phyloP scores from a whole-genome alignment of 2,329 filamentous ascomycete species.

The Metarhizium robertsii region DNA sequence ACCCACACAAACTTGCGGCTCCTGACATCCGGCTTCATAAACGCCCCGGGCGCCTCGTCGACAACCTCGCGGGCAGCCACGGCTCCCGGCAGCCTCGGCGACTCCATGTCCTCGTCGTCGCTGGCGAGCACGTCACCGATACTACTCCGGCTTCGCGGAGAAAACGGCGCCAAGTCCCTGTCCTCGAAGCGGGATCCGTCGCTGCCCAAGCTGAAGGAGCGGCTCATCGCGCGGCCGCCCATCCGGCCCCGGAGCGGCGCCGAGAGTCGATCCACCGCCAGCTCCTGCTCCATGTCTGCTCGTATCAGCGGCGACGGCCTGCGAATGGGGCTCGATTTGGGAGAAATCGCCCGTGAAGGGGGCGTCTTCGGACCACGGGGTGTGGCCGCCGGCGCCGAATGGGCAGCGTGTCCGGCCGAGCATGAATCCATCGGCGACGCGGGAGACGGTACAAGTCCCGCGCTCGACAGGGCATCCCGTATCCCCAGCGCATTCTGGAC shows the following conservation, averaged over 20 bases:
- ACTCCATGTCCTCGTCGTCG: slow-evolving; percentile 14
- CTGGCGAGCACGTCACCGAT: slow-evolving; percentile 8
- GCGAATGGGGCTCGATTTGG: slow-evolving; percentile 20
- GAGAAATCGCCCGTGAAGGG: slow-evolving; percentile 16
- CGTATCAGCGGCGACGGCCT: slow-evolving; percentile 24
- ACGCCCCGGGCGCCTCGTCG: slow-evolving; percentile 19
- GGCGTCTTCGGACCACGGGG: slow-evolving; percentile 11
- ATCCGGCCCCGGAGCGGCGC: slow-evolving; percentile 21
- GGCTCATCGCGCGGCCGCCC: slow-evolving; percentile 21
- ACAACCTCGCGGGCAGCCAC: slow-evolving; percentile 21
- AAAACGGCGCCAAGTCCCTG: slow-evolving; percentile 26
- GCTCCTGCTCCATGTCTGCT: slow-evolving; percentile 27
- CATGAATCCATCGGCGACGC: slow-evolving; percentile 19
- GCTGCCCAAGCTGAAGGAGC: slow-evolving; percentile 25
- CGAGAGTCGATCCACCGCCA: slow-evolving; percentile 27
- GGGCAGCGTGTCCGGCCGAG: neutral
- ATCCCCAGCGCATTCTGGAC: slow-evolving; percentile 25
- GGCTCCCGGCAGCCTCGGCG: slow-evolving; percentile 23
- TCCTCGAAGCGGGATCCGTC: slow-evolving; percentile 21
- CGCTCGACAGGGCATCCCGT: slow-evolving; percentile 13
- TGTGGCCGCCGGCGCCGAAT: neutral
- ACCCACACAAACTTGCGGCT: slow-evolving; percentile 47
- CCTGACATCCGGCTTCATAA: slow-evolving; percentile 23
- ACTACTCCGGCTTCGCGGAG: slow-evolving; percentile 23
- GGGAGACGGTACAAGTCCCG: slow-evolving; percentile 12